Evolutionary conservation across 2,329 filamentous ascomycete genomes (phyloP), one percentile per base, ranked within the genome.

Genomic region (Sporothrix pseudoabietina): DNA sequence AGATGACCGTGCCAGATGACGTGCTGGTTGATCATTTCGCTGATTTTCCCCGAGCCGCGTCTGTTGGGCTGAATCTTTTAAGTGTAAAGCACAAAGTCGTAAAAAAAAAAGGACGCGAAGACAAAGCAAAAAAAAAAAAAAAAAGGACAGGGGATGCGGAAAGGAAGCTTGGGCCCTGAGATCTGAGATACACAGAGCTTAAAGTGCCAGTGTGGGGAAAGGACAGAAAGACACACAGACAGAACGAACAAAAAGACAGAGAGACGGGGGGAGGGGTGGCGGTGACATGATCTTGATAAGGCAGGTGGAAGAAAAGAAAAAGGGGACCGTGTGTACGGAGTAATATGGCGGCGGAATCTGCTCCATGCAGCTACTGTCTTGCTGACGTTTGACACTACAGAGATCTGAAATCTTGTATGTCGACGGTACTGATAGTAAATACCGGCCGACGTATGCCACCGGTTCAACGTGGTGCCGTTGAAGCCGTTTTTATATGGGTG

Each of bases 221-320:
- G 16, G 22, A 26, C 52, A 12, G 10, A 55, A 26, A 55, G 22
- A 22, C 35, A 35, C 35, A 35, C 26, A 26, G 52, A 26, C 22
- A 26, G 52, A 26, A 55, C 52, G 22, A 44, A 30, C 52, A 12
- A 55, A 55, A 61, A 32, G 32, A 39, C 57, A 61, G 16, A 30
- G 14, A 30, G 54, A 49, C 22, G 32, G 14, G 57, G 57, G 57
- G 22, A 39, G 55, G 55, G 55, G 30, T 59, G 30, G 55, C 55
- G 30, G 55, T 59, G 55, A 35, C 55, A 19, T 19, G 55, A 59
- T 59, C 55, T 59, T 59, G 55, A 59, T 55, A 55, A 55, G 52
- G 52, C 55, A 57, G 55, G 55, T 57, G 26, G 52, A 26, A 30
- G 52, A 26, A 8, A 54, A 22, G 8, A 26, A 8, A 54, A 22